These are phyloP conservation scores for Cystodermella granulosa DNA, from an alignment of 1,284 basidiomycete species.

Conservation along the genomic window DNA sequence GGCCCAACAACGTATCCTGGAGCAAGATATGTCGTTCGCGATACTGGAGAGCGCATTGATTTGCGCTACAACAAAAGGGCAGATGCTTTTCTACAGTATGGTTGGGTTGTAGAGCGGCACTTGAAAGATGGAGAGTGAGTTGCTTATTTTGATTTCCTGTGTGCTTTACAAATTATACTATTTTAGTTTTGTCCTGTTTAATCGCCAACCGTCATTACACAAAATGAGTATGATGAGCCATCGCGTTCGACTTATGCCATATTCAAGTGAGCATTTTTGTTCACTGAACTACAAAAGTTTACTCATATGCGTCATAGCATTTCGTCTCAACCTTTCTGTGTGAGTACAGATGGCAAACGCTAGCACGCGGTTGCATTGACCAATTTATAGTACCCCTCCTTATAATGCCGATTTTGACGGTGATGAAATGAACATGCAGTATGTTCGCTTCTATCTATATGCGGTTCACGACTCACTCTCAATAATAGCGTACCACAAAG, in stretches of 20 bases:
- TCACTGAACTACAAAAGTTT: conserved; percentile 8
- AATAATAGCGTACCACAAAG: conserved; percentile 83
- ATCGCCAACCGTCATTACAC: conserved; percentile 96
- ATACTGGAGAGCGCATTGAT: conserved; percentile 97
- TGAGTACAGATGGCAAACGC: conserved; percentile 44
- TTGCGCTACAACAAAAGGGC: conserved; percentile 95
- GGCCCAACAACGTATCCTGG: conserved; percentile 95
- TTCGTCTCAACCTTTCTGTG: conserved; percentile 95
- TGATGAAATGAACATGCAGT: conserved; percentile 99
- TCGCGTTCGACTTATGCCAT: conserved; percentile 95
- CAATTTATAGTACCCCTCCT: conserved; percentile 61
- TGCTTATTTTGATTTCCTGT: neutral
- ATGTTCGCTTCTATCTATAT: conserved; percentile 35
- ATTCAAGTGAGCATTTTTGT: conserved; percentile 75
- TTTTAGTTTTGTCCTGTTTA: conserved; percentile 87
- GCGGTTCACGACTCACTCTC: conserved; percentile 6
- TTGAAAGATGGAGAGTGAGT: conserved; percentile 95
- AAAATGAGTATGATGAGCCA: conserved; percentile 99
- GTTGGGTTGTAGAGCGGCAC: conserved; percentile 98
- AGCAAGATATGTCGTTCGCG: conserved; percentile 94
- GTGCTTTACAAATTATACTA: conserved; percentile 3
- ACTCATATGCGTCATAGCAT: conserved; percentile 56
- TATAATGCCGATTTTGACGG: conserved; percentile 99
- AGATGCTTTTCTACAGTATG: conserved; percentile 96
- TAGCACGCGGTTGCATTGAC: conserved; percentile 27